Evolutionary conservation across 148 eudicot species (phyloP), one percentile per base, ranked within the genome.

Genomic region (Camellia lanceoleosa): DNA sequence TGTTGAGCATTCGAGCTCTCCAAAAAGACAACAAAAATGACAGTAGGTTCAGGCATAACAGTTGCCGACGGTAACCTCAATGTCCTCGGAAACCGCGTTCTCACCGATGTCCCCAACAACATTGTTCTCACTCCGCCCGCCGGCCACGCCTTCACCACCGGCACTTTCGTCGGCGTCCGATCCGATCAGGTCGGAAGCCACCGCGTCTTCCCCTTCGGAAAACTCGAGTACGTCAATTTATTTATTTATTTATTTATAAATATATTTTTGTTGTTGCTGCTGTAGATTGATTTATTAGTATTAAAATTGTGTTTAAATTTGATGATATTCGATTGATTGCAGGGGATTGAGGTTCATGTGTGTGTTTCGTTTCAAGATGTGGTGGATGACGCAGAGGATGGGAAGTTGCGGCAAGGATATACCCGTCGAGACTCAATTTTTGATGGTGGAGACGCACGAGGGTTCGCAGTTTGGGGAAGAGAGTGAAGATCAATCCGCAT

Each of bases 321-420:
- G 70, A 42, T 59, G 5, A 30, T 58, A 54, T 62, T 56, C 11
- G 41, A 18, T 49, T 23, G 43, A 46, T 69, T 81, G 84, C 89
- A 94, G 97, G 86, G 91, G 91, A 52, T 51, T 87, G 90, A 83
- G 92, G 58, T 94, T 94, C 75, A 91, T 91, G 97, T 87, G 95
- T 77, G 91, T 88, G 23, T 94, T 92, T 75, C 91, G 97, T 68
- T 94, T 92, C 90, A 94, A 94, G 76, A 43, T 94, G 76, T 94
- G 98, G 97, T 92, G 98, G 98, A 94, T 94, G 98, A 91, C 95
- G 1, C 98, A 92, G 68, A 91, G 93, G 71, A 92, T 92, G 93
- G 98, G 97, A 7, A 84, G 55, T 51, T 72, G 56, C 74, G 98
- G 95, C 13, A 83, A 83, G 56, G 92, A 94, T n/a, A 82, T 94